These are phyloP conservation scores for Globisporangium radiosum DNA, from an alignment of 352 stramenopile species.

Conservation along the genomic window DNA sequence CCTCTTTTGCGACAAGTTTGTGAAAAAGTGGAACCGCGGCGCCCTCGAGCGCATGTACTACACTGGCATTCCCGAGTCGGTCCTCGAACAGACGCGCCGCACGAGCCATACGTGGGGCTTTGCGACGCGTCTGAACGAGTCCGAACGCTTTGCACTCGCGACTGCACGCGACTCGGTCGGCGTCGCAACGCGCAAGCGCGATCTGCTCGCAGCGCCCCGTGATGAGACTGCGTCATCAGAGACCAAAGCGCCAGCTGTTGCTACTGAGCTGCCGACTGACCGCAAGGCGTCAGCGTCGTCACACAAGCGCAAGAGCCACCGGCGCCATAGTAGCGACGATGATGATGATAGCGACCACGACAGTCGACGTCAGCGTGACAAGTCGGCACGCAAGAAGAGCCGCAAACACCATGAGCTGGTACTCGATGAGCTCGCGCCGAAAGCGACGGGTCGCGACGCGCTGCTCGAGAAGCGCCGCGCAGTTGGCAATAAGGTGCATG, in stretches of 20 bases:
- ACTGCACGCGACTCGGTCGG: conserved; percentile 65
- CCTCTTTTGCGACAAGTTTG: conserved; percentile 55
- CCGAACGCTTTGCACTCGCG: conserved; percentile 50
- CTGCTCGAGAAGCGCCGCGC: conserved; percentile 53
- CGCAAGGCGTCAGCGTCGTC: not conserved
- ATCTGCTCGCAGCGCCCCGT: conserved; percentile 18
- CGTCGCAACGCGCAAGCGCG: conserved; percentile 51
- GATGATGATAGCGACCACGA: conserved; percentile 13
- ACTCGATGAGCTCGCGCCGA: conserved; percentile 55
- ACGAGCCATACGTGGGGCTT: conserved; percentile 75
- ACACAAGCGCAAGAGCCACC: not conserved
- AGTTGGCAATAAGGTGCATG: conserved; percentile 37
- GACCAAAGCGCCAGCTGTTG: too few species aligned
- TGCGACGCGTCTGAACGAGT: conserved; percentile 46
- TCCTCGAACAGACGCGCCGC: conserved; percentile 62
- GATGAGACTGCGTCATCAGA: not conserved
- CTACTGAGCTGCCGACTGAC: too few species aligned
- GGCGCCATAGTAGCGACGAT: conserved; percentile 13
- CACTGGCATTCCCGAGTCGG: conserved; percentile 38
- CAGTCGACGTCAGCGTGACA: too few species aligned
- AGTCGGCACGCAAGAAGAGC: conserved; percentile 25
- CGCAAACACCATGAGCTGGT: conserved; percentile 33
- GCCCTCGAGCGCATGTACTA: conserved; percentile 62
- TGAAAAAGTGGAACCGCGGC: conserved; percentile 55
- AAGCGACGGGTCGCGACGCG: conserved; percentile 57